These are phyloP conservation scores for Calonectria pseudoturangicola DNA, from an alignment of 2,329 filamentous ascomycete genomes.

Conservation along the genomic window DNA sequence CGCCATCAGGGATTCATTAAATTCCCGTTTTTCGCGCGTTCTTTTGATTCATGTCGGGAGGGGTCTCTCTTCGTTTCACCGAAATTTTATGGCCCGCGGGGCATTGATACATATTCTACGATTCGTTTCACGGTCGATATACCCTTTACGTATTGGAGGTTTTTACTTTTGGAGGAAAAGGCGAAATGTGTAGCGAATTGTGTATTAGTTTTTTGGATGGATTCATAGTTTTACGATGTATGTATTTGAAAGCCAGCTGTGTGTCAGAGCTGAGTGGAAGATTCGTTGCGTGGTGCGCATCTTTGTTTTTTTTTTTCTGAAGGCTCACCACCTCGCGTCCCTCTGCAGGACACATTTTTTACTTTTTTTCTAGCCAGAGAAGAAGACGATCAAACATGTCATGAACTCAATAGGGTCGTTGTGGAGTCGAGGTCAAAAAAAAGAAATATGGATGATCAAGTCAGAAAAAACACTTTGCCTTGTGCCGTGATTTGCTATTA, in stretches of 20 bases:
- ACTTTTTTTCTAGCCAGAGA: constrained; percentile 45
- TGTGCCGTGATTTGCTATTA: constrained; percentile 21
- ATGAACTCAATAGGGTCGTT: constrained; percentile 43
- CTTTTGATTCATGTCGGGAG: constrained; percentile 41
- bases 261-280: constrained; percentile 42
- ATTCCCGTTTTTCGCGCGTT: constrained; percentile 35
- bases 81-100: constrained; percentile 45
- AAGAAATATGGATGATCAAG: constrained; percentile 50
- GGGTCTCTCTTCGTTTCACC: constrained; percentile 28
- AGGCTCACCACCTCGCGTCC: constrained; percentile 39
- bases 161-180: constrained; percentile 46
- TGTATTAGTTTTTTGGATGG: constrained; percentile 41
- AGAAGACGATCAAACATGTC: constrained; percentile 51
- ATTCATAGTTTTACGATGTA: constrained; percentile 53
- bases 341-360: constrained; percentile 30
- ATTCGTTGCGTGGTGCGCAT: constrained; percentile 44
- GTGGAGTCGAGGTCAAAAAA: constrained; percentile 37
- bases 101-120: constrained; percentile 54
- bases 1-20: not conserved
- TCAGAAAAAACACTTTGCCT: constrained; percentile 37
- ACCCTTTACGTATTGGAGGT: constrained; percentile 55
- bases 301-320: constrained; percentile 10
- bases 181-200: constrained; percentile 48
- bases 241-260: constrained; percentile 46
- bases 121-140: constrained; percentile 58